These are phyloP conservation scores for Ophiostoma sp. DNA, from an alignment of 2,329 filamentous ascomycete species.

Conservation along the genomic window DNA sequence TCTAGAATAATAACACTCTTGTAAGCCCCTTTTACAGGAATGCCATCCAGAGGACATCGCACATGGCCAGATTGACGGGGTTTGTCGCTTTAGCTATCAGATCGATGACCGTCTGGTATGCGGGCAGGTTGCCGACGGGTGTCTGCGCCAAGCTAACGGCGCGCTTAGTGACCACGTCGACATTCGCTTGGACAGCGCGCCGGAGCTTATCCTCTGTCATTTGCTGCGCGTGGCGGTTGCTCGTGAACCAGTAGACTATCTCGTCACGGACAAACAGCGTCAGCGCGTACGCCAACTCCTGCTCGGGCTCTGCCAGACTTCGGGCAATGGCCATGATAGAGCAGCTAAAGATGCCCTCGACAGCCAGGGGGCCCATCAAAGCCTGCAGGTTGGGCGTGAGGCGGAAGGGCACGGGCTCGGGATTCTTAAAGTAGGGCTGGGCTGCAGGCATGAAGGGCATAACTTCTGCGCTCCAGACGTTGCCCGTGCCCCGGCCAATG, in stretches of 20 bases:
- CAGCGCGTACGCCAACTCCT: conserved; percentile 91
- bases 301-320: conserved; percentile 84
- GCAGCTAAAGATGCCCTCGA: conserved; percentile 94
- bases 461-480: conserved; percentile 94
- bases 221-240: conserved; percentile 62
- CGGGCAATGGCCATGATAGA: conserved; percentile 95
- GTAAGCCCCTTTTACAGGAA: conserved; percentile 72
- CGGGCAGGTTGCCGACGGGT: conserved; percentile 78
- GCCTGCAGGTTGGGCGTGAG: conserved; percentile 95
- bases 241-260: conserved; percentile 95
- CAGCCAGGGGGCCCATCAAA: conserved; percentile 91
- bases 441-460: conserved; percentile 83
- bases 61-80: conserved; percentile 81
- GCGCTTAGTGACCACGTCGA: conserved; percentile 87
- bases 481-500: conserved; percentile 82
- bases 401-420: conserved; percentile 94
- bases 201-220: conserved; percentile 66
- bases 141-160: conserved; percentile 79
- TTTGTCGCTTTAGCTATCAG: conserved; percentile 90
- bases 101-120: conserved; percentile 96
- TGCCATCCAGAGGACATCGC: conserved; percentile 95
- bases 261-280: conserved; percentile 95
- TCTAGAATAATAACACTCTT: neutral
- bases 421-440: conserved; percentile 91
- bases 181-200: conserved; percentile 67